Evolutionary conservation across 1,284 basidiomycete species (phyloP).

Genomic region (Malassezia globosa): DNA sequence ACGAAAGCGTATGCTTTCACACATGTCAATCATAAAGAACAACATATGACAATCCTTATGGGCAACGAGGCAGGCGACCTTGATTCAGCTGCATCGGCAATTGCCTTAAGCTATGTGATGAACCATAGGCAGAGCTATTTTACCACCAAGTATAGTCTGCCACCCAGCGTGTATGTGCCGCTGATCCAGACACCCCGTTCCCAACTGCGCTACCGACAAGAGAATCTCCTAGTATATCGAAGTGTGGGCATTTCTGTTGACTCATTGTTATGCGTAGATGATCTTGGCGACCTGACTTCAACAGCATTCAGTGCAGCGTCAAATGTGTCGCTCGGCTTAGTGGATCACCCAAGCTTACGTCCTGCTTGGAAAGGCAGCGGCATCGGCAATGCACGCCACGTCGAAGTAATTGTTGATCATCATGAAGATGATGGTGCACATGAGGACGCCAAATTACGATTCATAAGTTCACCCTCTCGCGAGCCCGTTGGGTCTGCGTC

Average conservation of each 20-base stretch:
- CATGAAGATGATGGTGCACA: constrained; percentile 74
- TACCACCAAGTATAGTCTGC: constrained; percentile 16
- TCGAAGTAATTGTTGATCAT: constrained; percentile 79
- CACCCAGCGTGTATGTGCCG: constrained; percentile 52
- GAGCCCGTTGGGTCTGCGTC: constrained; percentile 29
- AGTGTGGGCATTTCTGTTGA: constrained; percentile 17
- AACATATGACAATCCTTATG: constrained; percentile 30
- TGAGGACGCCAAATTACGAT: constrained; percentile 39
- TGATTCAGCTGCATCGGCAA: constrained; percentile 37
- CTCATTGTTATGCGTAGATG: constrained; percentile 23
- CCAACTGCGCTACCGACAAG: constrained; percentile 68
- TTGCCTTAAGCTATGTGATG: constrained; percentile 34
- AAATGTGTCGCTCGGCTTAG: constrained; percentile 24
- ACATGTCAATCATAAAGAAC: background rate
- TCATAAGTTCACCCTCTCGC: constrained; percentile 27
- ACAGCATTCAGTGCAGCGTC: constrained; percentile 12
- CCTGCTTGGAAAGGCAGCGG: constrained; percentile 20
- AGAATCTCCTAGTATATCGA: constrained; percentile 54
- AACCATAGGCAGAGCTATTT: constrained; percentile 16
- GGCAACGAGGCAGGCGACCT: constrained; percentile 45
- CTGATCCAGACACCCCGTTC: constrained; percentile 61
- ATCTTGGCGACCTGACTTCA: constrained; percentile 20
- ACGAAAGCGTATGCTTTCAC: constrained; percentile 6
- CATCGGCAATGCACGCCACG: constrained; percentile 48
- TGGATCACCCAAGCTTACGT: constrained; percentile 26